These are phyloP conservation scores for Cercospora berteroae DNA, from an alignment of 2,329 filamentous ascomycete genomes.

Conservation along the genomic window DNA sequence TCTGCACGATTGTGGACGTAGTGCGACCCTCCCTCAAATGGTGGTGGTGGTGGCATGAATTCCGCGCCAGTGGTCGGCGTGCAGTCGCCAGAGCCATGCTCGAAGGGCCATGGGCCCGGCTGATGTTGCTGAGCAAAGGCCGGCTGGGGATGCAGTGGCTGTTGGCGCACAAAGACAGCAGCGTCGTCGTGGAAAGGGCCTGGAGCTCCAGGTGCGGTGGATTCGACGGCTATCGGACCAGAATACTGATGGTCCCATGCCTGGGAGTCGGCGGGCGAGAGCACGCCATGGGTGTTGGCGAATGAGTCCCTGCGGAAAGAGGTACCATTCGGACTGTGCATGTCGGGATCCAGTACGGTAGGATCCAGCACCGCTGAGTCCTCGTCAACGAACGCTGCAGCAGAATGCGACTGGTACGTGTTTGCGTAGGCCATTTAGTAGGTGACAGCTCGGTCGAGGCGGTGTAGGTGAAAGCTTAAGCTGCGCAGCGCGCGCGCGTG, in stretches of 20 bases:
- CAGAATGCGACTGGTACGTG: constrained; percentile 26
- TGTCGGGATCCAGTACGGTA: constrained; percentile 34
- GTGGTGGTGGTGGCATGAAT: constrained; percentile 44
- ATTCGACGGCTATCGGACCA: constrained; percentile 24
- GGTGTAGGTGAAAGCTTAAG: constrained; percentile 13
- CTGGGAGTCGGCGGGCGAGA: constrained; percentile 34
- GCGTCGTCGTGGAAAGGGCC: constrained; percentile 28
- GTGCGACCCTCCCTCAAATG: constrained; percentile 38
- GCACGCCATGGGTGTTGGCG: constrained; percentile 34
- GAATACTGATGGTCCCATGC: constrained; percentile 35
- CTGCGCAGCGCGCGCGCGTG: background rate
- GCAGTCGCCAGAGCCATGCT: constrained; percentile 65
- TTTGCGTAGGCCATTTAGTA: constrained; percentile 33
- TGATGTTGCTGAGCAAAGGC: constrained; percentile 63
- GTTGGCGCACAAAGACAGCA: constrained; percentile 26
- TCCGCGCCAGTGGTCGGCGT: constrained; percentile 74
- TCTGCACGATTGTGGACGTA: constrained; percentile 30
- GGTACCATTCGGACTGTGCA: constrained; percentile 32
- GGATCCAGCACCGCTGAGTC: constrained; percentile 33
- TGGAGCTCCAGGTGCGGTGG: constrained; percentile 23
- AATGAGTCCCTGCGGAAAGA: constrained; percentile 37
- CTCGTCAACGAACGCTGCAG: constrained; percentile 31
- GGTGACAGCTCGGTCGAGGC: constrained; percentile 8
- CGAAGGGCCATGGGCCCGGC: constrained; percentile 57
- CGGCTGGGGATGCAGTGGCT: constrained; percentile 47